A percentile compares a stretch with the other conserved stretches of the same genome.
Conservation (phyloP, 805 yeast species). For the Wickerhamiella occidentalis region DNA sequence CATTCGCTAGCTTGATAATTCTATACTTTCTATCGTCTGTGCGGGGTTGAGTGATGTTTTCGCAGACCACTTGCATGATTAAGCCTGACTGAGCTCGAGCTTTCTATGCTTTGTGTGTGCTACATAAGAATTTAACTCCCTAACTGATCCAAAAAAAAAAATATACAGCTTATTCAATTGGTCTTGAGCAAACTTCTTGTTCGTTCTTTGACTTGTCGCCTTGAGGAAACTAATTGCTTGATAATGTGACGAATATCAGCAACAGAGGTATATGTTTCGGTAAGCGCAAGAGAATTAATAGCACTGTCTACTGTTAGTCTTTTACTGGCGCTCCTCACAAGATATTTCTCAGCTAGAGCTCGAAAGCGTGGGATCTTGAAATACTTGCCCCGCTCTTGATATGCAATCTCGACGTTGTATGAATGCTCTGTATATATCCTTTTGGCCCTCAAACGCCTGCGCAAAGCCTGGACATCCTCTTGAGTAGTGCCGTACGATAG, state of each 20-base stretch:
- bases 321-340: background rate
- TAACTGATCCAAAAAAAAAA: too few relatives aligned
- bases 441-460: background rate
- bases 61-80: conserved; percentile 7
- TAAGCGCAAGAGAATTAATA: background rate
- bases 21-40: conserved; percentile 68
- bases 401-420: background rate
- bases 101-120: too few relatives aligned
- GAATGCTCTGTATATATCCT: background rate
- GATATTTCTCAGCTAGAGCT: background rate
- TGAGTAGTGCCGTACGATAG: background rate
- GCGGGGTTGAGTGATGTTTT: conserved; percentile 23
- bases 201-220: too few relatives aligned
- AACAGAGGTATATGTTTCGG: background rate
- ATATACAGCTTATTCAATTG: background rate
- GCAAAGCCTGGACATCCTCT: background rate
- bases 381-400: background rate
- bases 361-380: background rate
- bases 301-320: background rate
- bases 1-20: conserved; percentile 54
- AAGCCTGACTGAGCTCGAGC: background rate
- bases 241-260: background rate
- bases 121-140: too few relatives aligned
- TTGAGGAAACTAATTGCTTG: too few relatives aligned
- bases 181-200: background rate